Conservation (phyloP, 345 rosid species). For the Acer saccharum region DNA sequence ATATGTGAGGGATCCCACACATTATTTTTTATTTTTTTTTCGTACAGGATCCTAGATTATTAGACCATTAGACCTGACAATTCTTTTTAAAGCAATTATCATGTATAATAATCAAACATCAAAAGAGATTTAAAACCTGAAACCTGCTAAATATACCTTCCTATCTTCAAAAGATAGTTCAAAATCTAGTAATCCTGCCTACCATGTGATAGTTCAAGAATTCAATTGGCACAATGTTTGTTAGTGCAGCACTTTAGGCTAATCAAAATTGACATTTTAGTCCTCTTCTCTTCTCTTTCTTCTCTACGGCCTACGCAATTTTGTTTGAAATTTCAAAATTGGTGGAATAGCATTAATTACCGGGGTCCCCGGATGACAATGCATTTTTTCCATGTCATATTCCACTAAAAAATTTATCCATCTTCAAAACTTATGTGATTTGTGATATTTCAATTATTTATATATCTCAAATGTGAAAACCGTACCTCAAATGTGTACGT, state of each 20-base stretch:
- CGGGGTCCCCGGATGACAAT: neutral
- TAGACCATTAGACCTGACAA: too few species aligned
- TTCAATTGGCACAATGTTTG: conserved; percentile 1
- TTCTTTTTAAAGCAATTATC: too few species aligned
- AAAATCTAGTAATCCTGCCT: neutral
- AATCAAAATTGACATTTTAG: conserved; percentile 24
- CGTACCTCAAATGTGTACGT: too few species aligned
- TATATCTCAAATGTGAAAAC: neutral
- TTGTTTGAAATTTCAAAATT: neutral
- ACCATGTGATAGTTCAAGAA: neutral
- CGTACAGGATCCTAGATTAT: too few species aligned
- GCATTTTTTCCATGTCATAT: conserved; percentile 15
- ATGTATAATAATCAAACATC: too few species aligned
- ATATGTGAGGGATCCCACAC: too few species aligned
- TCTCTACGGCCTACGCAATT: too few species aligned
- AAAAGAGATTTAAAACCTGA: too few species aligned
- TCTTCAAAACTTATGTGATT: neutral
- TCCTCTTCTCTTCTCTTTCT: neutral
- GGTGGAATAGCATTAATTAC: conserved; percentile 22
- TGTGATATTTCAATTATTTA: neutral
- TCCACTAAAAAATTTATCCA: conserved; percentile 20
- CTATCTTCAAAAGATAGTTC: neutral
- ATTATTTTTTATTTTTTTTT: too few species aligned
- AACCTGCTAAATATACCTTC: too few species aligned
- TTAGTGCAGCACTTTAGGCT: conserved; percentile 2